Evolutionary conservation across 352 stramenopile species (phyloP).

Genomic region (Phytophthora cryptogea): DNA sequence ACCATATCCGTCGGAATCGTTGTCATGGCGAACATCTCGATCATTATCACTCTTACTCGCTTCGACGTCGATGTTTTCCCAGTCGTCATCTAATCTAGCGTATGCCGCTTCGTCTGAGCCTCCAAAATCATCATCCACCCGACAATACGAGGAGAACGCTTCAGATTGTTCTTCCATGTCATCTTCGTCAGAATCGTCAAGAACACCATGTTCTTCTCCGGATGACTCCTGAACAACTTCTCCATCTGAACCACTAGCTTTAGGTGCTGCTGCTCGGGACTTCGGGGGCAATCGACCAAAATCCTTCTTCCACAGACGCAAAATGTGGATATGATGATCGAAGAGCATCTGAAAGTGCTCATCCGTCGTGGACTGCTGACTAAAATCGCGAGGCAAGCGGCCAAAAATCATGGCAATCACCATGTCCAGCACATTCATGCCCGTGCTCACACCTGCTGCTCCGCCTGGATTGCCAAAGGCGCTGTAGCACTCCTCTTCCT

Average conservation of each 20-base stretch:
- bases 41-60: constrained; percentile 14
- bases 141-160: constrained; percentile 21
- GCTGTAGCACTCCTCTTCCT: constrained; percentile 49
- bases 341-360: constrained; percentile 77
- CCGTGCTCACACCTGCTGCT: constrained; percentile 29
- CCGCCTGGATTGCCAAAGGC: constrained; percentile 38
- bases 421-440: constrained; percentile 89
- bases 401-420: constrained; percentile 86
- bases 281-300: constrained; percentile 73
- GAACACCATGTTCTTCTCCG: constrained; percentile 9
- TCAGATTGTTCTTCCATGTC: constrained; percentile 24
- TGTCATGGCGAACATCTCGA: constrained; percentile 13
- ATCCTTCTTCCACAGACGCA: constrained; percentile 82
- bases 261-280: constrained; percentile 17
- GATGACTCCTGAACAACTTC: constrained; percentile 14
- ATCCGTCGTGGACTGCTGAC: constrained; percentile 54
- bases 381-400: constrained; percentile 74
- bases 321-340: constrained; percentile 81
- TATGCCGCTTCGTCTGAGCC: constrained; percentile 14
- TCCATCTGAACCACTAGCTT: constrained; percentile 17
- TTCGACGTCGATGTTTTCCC: constrained; percentile 26
- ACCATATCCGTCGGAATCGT: constrained; percentile 59
- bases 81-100: constrained; percentile 30
- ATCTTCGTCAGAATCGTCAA: constrained; percentile 20
- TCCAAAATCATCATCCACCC: constrained; percentile 14